Base-by-base conservation (phyloP, 352 stramenopile species). In the Globisporangium iwayamae region DNA sequence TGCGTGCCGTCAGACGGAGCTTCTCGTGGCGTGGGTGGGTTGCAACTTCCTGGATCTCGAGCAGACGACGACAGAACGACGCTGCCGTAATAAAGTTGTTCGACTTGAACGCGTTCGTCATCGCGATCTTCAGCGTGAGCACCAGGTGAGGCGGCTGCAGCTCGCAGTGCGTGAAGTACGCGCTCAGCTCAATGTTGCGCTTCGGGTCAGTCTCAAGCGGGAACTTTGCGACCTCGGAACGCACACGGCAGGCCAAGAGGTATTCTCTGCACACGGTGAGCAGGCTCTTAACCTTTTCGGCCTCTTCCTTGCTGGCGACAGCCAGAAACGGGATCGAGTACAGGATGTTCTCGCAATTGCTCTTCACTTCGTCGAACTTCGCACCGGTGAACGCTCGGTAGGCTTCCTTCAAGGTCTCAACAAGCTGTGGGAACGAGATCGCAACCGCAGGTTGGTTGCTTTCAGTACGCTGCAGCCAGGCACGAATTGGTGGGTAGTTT, bases 131-230 rank as follows among this genome's bases (percentile, higher is more conserved):
- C 22, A 99, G 91, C 34, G 97, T 98, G 48, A 99, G 88, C 59
- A 99, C 81, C 62, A 99, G 75, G 75, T 99, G 98, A 47, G 95
- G 88, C 30, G 97, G 92, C 82, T 99, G 97, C 53, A 99, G 85
- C 57, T 99, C 97, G 73, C 97, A 99, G 83, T 99, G 97, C 55
- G 97, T 99, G 57, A 99, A 99, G 87, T 99, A 99, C 11, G 97
- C 97, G 47, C 96, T 97, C 50, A 99, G 78, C 73, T 99, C 97
- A 39, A 99, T 98, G 63, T 97, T 96, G 68, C 97, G 89, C 63
- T 93, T 87, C 32, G 86, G 79, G 58, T 95, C 71, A 41, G 68
- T 74, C 65, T 93, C 83, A 7, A 95, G 66, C 52, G 85, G 67
- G 46, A 84, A 84, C 32, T 78, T 77, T 60, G 81, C 83, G 14